These are phyloP conservation scores for Chamaenerion angustifolium DNA, from an alignment of 345 rosid genomes.

Conservation along the genomic window DNA sequence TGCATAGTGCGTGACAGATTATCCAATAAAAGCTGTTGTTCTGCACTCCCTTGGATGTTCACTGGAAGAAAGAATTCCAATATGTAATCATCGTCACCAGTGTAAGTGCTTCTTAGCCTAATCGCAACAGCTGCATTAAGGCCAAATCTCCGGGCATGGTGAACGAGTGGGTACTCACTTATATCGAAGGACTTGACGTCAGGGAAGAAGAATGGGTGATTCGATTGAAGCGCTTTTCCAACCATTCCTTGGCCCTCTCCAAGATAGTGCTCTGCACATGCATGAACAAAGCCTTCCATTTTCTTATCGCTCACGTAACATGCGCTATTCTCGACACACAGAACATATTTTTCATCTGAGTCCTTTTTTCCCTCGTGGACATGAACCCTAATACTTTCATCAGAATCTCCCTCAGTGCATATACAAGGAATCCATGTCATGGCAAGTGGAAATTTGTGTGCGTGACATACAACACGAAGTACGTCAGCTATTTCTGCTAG, in stretches of 20 bases:
- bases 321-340: conserved; percentile 57
- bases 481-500: conserved; percentile 74
- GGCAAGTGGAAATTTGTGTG: conserved; percentile 74
- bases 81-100: conserved; percentile 58
- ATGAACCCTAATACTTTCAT: conserved; percentile 31
- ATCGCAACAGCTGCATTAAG: conserved; percentile 88
- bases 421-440: conserved; percentile 81
- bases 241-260: conserved; percentile 77
- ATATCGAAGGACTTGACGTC: conserved; percentile 70
- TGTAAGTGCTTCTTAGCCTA: conserved; percentile 69
- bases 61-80: conserved; percentile 80
- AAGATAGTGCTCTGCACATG: conserved; percentile 59
- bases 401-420: conserved; percentile 22
- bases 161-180: conserved; percentile 69
- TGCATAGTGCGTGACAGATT: conserved; percentile 79
- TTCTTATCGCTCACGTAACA: conserved; percentile 61
- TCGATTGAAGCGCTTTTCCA: conserved; percentile 74
- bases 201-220: conserved; percentile 56
- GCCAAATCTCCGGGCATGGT: conserved; percentile 74
- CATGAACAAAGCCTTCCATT: conserved; percentile 67
- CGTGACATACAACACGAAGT: conserved; percentile 70
- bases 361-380: conserved; percentile 23
- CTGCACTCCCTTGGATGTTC: conserved; percentile 55
- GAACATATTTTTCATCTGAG: conserved; percentile 23
- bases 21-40: conserved; percentile 72